Evolutionary conservation across 1,284 basidiomycete genomes (phyloP).

Genomic region (Flammula alnicola): DNA sequence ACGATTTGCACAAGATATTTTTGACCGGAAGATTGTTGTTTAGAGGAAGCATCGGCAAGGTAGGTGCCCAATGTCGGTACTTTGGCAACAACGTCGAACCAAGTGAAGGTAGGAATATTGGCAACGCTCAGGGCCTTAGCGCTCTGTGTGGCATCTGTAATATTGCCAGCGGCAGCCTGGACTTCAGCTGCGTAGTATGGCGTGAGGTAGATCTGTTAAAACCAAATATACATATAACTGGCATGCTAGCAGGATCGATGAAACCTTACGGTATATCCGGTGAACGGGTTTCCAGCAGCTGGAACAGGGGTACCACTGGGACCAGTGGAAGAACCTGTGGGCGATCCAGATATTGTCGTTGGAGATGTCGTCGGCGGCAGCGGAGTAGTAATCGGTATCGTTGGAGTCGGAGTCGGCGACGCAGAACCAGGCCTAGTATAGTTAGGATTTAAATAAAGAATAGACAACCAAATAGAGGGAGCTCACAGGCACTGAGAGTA

Average conservation of each 20-base stretch:
- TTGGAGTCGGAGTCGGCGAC: conserved; percentile 6
- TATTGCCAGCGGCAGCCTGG: conserved; percentile 49
- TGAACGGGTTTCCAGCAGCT: conserved; percentile 56
- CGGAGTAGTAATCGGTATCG: conserved; percentile 18
- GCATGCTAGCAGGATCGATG: background rate
- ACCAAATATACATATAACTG: conserved; percentile 6
- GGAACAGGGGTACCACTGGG: conserved; percentile 39
- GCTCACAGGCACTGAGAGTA: conserved; percentile 64
- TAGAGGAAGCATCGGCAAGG: conserved; percentile 53
- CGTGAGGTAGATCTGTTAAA: conserved; percentile 48
- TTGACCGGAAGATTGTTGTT: conserved; percentile 42
- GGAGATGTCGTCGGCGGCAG: conserved; percentile 19
- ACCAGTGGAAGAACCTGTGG: conserved; percentile 20
- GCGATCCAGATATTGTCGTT: conserved; percentile 13
- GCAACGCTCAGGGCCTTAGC: conserved; percentile 56
- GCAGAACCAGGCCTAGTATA: conserved; percentile 33
- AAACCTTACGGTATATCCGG: conserved; percentile 45
- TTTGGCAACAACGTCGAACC: conserved; percentile 62
- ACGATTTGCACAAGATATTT: conserved; percentile 28
- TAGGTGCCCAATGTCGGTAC: conserved; percentile 55
- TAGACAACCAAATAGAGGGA: background rate
- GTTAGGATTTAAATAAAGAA: conserved; percentile 11
- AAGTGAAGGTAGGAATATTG: conserved; percentile 62
- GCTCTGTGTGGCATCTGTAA: conserved; percentile 51
- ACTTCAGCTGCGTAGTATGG: conserved; percentile 60